These are phyloP conservation scores for Septoria linicola DNA, from an alignment of 2,329 filamentous ascomycete species.

Conservation along the genomic window DNA sequence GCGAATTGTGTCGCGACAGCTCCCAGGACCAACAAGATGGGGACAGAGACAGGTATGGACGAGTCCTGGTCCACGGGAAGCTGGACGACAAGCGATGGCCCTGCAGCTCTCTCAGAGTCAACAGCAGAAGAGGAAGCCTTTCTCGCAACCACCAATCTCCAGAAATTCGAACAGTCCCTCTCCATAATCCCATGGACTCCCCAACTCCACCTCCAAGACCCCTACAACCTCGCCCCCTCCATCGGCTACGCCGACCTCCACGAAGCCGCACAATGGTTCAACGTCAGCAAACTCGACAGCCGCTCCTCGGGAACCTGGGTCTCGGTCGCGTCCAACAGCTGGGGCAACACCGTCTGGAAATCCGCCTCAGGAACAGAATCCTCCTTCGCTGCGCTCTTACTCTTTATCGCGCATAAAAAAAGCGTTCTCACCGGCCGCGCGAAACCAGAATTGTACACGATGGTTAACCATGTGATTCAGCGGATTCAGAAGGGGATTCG, in stretches of 20 bases:
- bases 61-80: too few relatives aligned
- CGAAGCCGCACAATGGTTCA: conserved; percentile 11
- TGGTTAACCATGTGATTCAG: conserved; percentile 4
- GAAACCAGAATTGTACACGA: neutral
- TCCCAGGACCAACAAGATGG: too few relatives aligned
- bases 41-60: too few relatives aligned
- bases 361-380: neutral
- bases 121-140: too few relatives aligned
- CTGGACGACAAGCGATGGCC: too few relatives aligned
- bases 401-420: conserved; percentile 11
- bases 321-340: neutral
- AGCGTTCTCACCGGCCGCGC: conserved; percentile 1
- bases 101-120: too few relatives aligned
- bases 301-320: conserved; percentile 1
- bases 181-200: neutral
- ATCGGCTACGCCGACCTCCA: neutral
- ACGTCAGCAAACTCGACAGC: conserved; percentile 5
- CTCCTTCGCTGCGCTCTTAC: conserved; percentile 4
- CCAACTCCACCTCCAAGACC: conserved; percentile 2
- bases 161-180: too few relatives aligned
- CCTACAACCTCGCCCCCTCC: neutral
- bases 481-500: neutral
- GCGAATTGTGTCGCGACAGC: too few relatives aligned
- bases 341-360: conserved; percentile 14
- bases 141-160: too few relatives aligned